These are phyloP conservation scores for Calonectria crousiana DNA, from an alignment of 2,329 filamentous ascomycete genomes.

Conservation along the genomic window DNA sequence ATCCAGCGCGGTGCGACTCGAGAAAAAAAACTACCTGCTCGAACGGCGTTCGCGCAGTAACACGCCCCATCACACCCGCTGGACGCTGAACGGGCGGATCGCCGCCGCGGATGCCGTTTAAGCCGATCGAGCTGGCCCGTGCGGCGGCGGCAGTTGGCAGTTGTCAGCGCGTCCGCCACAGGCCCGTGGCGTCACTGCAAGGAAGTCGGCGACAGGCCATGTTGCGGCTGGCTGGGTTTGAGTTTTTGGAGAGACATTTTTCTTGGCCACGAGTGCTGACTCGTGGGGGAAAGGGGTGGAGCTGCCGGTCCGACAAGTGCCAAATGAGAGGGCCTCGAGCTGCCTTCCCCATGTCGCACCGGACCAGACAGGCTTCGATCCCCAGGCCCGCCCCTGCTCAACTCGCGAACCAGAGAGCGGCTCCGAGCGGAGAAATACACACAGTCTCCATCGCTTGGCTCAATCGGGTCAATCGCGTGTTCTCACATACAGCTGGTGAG, in stretches of 20 bases:
- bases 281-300: neutral
- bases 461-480: conserved; percentile 9
- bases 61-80: neutral
- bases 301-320: conserved; percentile 3
- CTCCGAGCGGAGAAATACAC: conserved; percentile 22
- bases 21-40: neutral
- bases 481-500: neutral
- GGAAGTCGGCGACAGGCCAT: neutral
- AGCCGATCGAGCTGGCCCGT: conserved; percentile 19
- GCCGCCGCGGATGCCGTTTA: conserved; percentile 16
- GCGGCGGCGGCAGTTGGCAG: conserved; percentile 12
- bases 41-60: neutral
- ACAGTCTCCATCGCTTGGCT: neutral
- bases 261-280: neutral
- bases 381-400: conserved; percentile 2
- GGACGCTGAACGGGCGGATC: neutral
- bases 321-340: neutral
- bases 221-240: neutral
- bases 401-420: conserved; percentile 6
- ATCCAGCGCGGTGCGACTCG: neutral
- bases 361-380: neutral
- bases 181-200: neutral
- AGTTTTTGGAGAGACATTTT: conserved; percentile 1
- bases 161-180: conserved; percentile 8
- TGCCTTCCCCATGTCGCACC: neutral